A percentile compares a stretch with the other conserved stretches of the same genome.
Conservation (phyloP, 2,329 filamentous ascomycete species). For the Cordyceps cicadae region DNA sequence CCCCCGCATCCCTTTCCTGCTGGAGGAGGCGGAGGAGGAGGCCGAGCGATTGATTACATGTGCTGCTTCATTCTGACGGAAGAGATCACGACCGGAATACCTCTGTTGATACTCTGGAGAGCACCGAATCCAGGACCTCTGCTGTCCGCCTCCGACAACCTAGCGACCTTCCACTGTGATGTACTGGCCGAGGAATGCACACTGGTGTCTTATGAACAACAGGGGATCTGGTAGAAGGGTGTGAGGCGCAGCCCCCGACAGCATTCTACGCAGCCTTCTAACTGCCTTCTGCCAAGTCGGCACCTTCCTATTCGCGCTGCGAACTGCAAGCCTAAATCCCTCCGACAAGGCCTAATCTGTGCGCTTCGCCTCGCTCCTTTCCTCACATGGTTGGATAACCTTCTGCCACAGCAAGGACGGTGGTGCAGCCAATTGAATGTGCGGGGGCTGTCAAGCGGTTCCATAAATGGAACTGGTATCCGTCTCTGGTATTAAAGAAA, state of each 20-base stretch:
- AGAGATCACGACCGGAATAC: not conserved
- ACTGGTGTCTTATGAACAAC: not conserved
- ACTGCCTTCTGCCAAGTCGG: conserved; percentile 4
- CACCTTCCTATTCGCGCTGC: not conserved
- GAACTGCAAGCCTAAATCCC: conserved; percentile 10
- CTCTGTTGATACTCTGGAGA: not conserved
- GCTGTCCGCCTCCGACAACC: not conserved
- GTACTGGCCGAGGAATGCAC: not conserved
- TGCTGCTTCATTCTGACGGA: too few relatives aligned
- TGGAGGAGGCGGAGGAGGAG: not conserved
- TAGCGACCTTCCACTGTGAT: not conserved
- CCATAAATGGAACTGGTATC: not conserved
- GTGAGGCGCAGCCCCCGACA: conserved; percentile 4
- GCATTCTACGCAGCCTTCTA: conserved; percentile 9
- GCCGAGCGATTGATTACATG: not conserved
- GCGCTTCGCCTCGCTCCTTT: not conserved
- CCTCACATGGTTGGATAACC: not conserved
- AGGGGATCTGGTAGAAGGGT: not conserved
- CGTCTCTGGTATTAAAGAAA: not conserved
- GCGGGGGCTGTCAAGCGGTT: not conserved
- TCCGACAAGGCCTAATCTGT: not conserved
- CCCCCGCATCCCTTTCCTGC: not conserved
- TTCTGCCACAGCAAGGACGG: too few relatives aligned
- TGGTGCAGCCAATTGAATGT: not conserved
- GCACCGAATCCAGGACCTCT: not conserved